Base-by-base conservation (phyloP, 1,284 basidiomycete species). In the Apiotrichum veenhuisii region DNA sequence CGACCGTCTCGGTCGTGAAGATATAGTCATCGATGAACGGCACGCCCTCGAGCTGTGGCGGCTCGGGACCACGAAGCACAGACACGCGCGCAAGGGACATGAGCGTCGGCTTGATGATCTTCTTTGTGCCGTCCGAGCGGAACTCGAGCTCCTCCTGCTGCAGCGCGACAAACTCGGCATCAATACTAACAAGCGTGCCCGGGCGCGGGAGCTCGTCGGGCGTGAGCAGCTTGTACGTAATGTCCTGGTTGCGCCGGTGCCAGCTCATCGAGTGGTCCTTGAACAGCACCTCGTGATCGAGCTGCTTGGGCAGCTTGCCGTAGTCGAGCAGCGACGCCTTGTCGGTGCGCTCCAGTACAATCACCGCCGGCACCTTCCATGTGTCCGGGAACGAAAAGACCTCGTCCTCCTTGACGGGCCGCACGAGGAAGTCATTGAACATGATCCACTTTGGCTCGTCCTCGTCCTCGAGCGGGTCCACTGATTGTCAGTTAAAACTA, bases 1-100 rank as follows among this genome's bases (percentile, higher is more conserved):
- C 91, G 46, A 99, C 90, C 3, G 85, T 82, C 72, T 97, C 96
- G 64, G 88, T 94, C 1, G 93, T 97, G 68, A 92, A 88, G 50
- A 98, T 98, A 69, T 98, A 91, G 70, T 98, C 96, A 67, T 98
- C 96, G 67, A 99, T 97, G 77, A 98, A 97, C 0, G 95, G 92
- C 17, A 87, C 75, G 9, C 89, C 90, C 67, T 89, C 85, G 63
- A 85, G 84, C n/a, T 27, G 22, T 7, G 46, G 46, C 0, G 80
- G 78, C 0, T 90, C 92, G 64, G 89, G 83, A 8, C 93, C 94
- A 8, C 96, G 84, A 46, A 98, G 76, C 2, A 97, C 94, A 0
- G 93, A 97, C 0, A 99, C 95, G 23, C 96, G 85, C 18, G 96
- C 96, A 1, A 98, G 82, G 48, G 91, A 91, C 65, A 96, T 84